A percentile compares a stretch with the other conserved stretches of the same genome.
Conservation (phyloP, 2,329 filamentous ascomycete genomes). For the Cladophialophora carrionii region DNA sequence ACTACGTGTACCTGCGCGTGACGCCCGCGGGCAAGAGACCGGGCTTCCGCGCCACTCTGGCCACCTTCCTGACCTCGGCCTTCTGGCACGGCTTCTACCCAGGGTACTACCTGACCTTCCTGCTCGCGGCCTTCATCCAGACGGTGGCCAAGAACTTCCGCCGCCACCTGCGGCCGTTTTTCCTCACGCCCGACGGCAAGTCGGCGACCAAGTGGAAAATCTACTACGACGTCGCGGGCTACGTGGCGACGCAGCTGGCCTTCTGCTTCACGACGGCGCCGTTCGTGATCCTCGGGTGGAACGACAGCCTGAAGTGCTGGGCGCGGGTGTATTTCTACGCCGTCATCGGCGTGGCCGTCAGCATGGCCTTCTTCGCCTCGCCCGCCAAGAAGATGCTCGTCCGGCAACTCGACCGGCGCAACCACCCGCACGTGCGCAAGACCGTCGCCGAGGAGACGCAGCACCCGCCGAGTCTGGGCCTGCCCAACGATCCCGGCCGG, state of each 20-base stretch:
- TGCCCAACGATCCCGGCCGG: conserved; percentile 73
- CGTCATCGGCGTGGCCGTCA: conserved; percentile 66
- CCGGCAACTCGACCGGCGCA: conserved; percentile 62
- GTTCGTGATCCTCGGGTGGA: conserved; percentile 79
- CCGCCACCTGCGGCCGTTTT: conserved; percentile 87
- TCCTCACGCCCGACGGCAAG: conserved; percentile 76
- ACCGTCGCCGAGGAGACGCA: conserved; percentile 63
- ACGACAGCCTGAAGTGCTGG: conserved; percentile 75
- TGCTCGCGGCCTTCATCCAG: conserved; percentile 88
- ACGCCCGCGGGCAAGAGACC: conserved; percentile 95
- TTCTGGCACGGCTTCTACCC: conserved; percentile 99
- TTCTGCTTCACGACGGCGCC: conserved; percentile 83
- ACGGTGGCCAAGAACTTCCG: conserved; percentile 93
- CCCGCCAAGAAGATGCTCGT: conserved; percentile 69
- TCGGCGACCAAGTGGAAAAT: conserved; percentile 71
- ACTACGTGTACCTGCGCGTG: conserved; percentile 93
- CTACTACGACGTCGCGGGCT: conserved; percentile 82
- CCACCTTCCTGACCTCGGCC: conserved; percentile 90
- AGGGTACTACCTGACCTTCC: conserved; percentile 89
- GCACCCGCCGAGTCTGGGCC: conserved; percentile 70
- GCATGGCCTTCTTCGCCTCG: conserved; percentile 76
- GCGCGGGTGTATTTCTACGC: conserved; percentile 85
- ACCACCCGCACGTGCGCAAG: conserved; percentile 46
- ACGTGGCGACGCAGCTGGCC: conserved; percentile 74
- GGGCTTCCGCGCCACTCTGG: conserved; percentile 89